These are phyloP conservation scores for Miscanthus lutarioriparius DNA, from an alignment of 176 grass and related monocot genomes.

Conservation along the genomic window DNA sequence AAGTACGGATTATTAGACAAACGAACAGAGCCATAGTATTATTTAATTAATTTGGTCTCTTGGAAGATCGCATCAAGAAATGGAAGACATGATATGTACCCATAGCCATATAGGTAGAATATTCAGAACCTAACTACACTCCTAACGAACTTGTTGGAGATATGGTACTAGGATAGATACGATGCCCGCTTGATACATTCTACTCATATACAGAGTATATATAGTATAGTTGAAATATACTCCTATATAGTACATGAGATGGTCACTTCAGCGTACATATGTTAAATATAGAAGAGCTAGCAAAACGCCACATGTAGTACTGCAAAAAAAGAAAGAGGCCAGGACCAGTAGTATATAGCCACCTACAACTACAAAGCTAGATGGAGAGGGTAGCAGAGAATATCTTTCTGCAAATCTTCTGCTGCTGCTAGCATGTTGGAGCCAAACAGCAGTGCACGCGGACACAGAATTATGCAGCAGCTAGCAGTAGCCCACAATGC, in stretches of 20 bases:
- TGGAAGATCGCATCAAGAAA: background rate
- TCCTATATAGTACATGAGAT: background rate
- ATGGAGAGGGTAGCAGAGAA: background rate
- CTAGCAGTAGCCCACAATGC: background rate
- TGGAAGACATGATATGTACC: background rate
- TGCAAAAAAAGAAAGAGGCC: no score
- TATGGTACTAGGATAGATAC: background rate
- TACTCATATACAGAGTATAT: background rate
- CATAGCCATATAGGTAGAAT: background rate
- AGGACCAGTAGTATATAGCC: background rate
- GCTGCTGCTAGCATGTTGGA: background rate
- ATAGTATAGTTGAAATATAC: background rate
- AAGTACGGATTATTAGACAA: no score
- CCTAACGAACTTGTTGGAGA: background rate
- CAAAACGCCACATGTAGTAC: no score
- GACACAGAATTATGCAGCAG: background rate
- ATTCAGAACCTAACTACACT: constrained; percentile 26
- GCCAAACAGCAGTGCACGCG: background rate
- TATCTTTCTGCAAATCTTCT: background rate
- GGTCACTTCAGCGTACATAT: background rate
- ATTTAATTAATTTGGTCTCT: background rate
- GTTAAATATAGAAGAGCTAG: background rate
- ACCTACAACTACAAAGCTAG: background rate
- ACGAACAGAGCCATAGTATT: no score
- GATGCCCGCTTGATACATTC: background rate